Evolutionary conservation across 257 asterid genomes (phyloP).

Genomic region (Henckelia pumila): DNA sequence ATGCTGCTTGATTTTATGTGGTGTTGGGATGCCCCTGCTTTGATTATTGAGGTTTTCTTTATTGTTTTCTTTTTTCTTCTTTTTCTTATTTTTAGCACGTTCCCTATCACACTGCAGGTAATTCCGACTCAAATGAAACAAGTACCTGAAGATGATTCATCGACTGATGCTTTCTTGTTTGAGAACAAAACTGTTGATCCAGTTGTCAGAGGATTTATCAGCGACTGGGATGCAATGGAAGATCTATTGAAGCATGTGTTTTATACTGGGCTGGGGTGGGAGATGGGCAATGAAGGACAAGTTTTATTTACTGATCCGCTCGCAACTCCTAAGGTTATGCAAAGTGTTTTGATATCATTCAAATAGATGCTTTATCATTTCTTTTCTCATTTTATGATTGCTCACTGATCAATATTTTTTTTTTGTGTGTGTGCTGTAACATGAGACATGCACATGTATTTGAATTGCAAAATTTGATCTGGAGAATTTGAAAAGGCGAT

Average conservation of each 20-base stretch:
- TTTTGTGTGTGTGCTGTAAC: not conserved
- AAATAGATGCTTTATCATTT: conserved; percentile 13
- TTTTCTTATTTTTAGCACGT: not conserved
- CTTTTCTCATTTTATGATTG: conserved; percentile 3
- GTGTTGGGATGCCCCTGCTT: not conserved
- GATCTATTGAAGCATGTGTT: conserved; percentile 77
- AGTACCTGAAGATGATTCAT: conserved; percentile 46
- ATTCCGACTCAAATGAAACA: conserved; percentile 60
- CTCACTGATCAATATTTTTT: not conserved
- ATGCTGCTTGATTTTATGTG: not conserved
- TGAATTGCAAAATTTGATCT: not conserved
- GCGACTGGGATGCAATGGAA: conserved; percentile 98
- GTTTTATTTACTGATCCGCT: conserved; percentile 93
- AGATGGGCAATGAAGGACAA: conserved; percentile 95
- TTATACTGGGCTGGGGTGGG: conserved; percentile 90
- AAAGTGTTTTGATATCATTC: conserved; percentile 13
- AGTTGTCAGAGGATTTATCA: conserved; percentile 73
- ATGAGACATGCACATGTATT: conserved; percentile 5
- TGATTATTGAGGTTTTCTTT: not conserved
- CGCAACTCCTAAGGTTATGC: conserved; percentile 79
- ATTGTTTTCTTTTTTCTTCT: too few species aligned
- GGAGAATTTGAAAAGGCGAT: not conserved
- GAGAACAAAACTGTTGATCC: conserved; percentile 72
- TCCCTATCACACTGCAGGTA: conserved; percentile 26
- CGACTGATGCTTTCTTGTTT: conserved; percentile 48